These are phyloP conservation scores for Evansstolkia leycettana DNA, from an alignment of 495 filamentous ascomycete species.

Conservation along the genomic window DNA sequence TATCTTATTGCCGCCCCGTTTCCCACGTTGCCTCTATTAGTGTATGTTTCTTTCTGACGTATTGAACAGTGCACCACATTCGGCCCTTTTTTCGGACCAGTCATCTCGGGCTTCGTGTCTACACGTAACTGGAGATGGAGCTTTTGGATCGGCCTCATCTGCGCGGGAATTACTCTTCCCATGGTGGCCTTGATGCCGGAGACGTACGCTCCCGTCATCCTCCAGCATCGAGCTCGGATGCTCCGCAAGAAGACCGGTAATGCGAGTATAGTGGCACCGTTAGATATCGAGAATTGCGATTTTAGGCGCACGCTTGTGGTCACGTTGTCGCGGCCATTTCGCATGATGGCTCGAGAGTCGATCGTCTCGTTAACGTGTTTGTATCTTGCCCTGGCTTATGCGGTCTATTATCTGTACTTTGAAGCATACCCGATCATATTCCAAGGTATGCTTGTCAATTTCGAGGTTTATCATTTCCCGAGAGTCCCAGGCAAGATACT, in stretches of 20 bases:
- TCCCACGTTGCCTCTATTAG: neutral
- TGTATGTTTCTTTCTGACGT: neutral
- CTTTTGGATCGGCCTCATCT: conserved; percentile 51
- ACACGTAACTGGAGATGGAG: conserved; percentile 51
- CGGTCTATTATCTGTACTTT: conserved; percentile 68
- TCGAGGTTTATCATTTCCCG: no score
- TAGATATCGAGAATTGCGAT: conserved; percentile 35
- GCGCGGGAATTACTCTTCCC: conserved; percentile 32
- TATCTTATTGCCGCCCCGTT: no score
- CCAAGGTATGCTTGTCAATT: conserved; percentile 19
- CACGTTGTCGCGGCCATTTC: conserved; percentile 34
- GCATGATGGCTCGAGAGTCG: conserved; percentile 37
- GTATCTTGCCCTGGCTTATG: conserved; percentile 57
- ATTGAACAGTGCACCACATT: conserved; percentile 41
- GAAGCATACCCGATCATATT: conserved; percentile 59
- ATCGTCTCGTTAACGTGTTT: conserved; percentile 55
- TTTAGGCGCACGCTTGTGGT: conserved; percentile 28
- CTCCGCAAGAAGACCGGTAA: conserved; percentile 54
- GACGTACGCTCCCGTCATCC: conserved; percentile 63
- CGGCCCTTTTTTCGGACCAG: conserved; percentile 51
- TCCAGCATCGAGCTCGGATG: conserved; percentile 49
- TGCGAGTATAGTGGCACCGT: conserved; percentile 25
- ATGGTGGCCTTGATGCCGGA: conserved; percentile 40
- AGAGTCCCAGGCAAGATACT: no score
- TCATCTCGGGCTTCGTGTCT: conserved; percentile 50